These are phyloP conservation scores for Phyllosticta capitalensis DNA, from an alignment of 2,329 filamentous ascomycete species.

Conservation along the genomic window DNA sequence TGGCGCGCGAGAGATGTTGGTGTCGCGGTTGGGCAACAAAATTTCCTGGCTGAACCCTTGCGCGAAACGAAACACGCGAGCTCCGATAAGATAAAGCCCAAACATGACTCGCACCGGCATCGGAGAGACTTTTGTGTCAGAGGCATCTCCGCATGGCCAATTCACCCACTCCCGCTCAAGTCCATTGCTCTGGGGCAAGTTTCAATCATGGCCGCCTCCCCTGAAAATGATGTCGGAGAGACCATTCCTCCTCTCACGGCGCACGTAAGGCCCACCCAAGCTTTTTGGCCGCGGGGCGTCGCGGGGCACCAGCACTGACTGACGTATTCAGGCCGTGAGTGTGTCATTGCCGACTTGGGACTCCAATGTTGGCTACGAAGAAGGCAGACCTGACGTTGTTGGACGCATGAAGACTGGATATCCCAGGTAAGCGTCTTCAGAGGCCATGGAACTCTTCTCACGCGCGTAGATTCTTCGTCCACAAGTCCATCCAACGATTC, in stretches of 20 bases:
- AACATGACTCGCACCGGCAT: slow-evolving; percentile 6
- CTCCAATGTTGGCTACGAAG: slow-evolving; percentile 86
- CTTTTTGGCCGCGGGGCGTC: background rate
- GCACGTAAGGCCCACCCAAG: slow-evolving; percentile 24
- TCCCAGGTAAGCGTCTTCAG: slow-evolving; percentile 53
- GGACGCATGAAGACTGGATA: slow-evolving; percentile 83
- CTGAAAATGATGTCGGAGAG: slow-evolving; percentile 29
- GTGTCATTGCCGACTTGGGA: slow-evolving; percentile 92
- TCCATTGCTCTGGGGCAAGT: background rate
- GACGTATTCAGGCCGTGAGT: slow-evolving; percentile 65
- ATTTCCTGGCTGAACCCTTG: slow-evolving; percentile 5
- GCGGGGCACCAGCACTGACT: slow-evolving; percentile 9
- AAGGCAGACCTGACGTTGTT: slow-evolving; percentile 81
- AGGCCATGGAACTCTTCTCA: background rate
- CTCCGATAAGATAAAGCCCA: slow-evolving; percentile 1
- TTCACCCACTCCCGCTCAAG: background rate
- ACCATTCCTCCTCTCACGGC: slow-evolving; percentile 30
- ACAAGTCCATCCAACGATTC: slow-evolving; percentile 69
- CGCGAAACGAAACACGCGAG: background rate
- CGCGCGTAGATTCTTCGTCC: slow-evolving; percentile 70
- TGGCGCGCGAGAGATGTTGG: background rate
- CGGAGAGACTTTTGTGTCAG: slow-evolving; percentile 7
- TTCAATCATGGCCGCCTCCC: slow-evolving; percentile 18
- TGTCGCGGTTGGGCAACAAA: slow-evolving; percentile 2
- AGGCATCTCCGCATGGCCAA: slow-evolving; percentile 2